A percentile compares a stretch with the other conserved stretches of the same genome.
These are phyloP conservation scores for Solanum bulbocastanum DNA, from an alignment of 257 asterid genomes.

Conservation along the genomic window DNA sequence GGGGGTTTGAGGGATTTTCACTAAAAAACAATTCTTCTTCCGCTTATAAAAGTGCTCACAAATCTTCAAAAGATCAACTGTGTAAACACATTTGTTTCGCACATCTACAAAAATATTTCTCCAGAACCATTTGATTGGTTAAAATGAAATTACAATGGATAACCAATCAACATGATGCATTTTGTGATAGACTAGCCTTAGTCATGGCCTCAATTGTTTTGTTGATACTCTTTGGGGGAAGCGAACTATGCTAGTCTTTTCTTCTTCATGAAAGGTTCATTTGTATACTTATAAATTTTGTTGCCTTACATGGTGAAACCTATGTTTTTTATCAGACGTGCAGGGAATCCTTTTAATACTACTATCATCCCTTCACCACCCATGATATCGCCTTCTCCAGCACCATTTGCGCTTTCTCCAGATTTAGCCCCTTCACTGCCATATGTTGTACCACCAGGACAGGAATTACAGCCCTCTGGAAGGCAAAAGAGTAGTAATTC, in stretches of 20 bases:
- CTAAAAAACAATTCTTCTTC: background rate
- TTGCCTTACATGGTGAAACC: background rate
- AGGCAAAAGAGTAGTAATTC: slow-evolving; percentile 13
- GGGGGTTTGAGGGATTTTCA: background rate
- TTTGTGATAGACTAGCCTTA: background rate
- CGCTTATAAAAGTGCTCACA: background rate
- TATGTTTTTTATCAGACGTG: slow-evolving; percentile 40
- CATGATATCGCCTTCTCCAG: slow-evolving; percentile 27
- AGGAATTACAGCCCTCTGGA: slow-evolving; percentile 24
- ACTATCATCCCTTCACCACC: slow-evolving; percentile 71
- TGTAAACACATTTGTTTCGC: background rate
- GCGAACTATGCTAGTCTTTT: background rate
- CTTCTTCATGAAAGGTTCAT: background rate
- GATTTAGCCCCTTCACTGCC: slow-evolving; percentile 16
- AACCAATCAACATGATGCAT: background rate
- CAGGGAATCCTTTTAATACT: slow-evolving; percentile 89
- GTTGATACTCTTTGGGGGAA: background rate
- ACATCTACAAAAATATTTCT: background rate
- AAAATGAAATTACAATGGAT: background rate
- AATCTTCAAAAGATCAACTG: background rate
- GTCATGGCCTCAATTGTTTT: background rate
- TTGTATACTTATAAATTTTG: background rate
- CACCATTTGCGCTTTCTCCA: slow-evolving; percentile 48
- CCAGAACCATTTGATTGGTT: background rate
- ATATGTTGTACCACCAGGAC: slow-evolving; percentile 25